phyloP scores from a whole-genome alignment of 2,329 filamentous ascomycete species.

The Aspergillus quadrilineatus region DNA sequence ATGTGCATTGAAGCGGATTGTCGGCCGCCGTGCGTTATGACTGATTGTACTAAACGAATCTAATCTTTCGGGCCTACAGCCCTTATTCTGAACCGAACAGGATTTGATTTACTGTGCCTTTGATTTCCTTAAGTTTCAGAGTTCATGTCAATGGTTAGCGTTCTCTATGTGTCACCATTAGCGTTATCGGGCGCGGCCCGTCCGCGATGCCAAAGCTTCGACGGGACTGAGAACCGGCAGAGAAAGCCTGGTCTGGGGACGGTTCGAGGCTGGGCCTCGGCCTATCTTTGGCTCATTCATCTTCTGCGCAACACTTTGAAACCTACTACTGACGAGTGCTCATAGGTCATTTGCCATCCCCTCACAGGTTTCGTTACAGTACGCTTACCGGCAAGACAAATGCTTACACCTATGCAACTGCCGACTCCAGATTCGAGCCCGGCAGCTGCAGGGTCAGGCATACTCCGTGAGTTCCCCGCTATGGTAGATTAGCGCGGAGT shows the following conservation, averaged over 20 bases:
- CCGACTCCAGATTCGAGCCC: background rate
- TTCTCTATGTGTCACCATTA: background rate
- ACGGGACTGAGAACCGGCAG: slow-evolving; percentile 9
- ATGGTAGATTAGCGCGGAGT: background rate
- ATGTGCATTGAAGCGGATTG: background rate
- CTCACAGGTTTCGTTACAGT: background rate
- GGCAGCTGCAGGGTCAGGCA: background rate
- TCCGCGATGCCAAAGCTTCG: background rate
- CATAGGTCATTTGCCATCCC: background rate
- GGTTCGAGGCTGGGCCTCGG: background rate
- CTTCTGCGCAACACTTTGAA: background rate
- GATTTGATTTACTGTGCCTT: background rate
- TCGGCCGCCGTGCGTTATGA: background rate
- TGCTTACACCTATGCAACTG: background rate
- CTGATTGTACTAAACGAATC: background rate
- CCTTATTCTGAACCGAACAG: background rate
- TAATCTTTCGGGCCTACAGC: background rate
- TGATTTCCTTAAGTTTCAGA: background rate
- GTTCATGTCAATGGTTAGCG: background rate
- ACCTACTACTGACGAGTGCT: background rate
- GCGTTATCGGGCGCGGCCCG: background rate
- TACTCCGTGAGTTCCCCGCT: background rate
- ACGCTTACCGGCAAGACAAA: background rate
- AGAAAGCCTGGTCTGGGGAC: background rate
- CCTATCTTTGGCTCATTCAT: background rate